Conservation (phyloP, 2,329 filamentous ascomycete species). For the Fusarium sp. region DNA sequence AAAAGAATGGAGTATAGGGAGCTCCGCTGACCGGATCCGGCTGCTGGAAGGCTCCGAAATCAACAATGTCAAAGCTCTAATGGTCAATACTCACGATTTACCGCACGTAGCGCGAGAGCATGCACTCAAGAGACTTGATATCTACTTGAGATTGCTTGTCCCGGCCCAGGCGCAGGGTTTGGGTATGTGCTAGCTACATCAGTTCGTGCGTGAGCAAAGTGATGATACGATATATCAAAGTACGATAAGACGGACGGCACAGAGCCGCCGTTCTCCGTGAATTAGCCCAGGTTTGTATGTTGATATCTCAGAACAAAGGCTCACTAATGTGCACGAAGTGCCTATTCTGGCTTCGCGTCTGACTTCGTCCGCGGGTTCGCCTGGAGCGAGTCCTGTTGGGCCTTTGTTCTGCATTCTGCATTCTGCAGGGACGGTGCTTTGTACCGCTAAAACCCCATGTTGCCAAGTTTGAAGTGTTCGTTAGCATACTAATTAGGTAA, state of each 20-base stretch:
- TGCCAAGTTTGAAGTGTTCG: slow-evolving; percentile 39
- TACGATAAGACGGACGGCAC: slow-evolving; percentile 13
- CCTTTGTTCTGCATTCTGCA: slow-evolving; percentile 21
- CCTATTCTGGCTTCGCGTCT: slow-evolving; percentile 34
- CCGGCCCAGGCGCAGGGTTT: not conserved
- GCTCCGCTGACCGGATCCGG: slow-evolving; percentile 36
- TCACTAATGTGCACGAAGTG: slow-evolving; percentile 31
- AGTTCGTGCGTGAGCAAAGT: not conserved
- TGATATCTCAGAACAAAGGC: not conserved
- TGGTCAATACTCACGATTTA: not conserved
- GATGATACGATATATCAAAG: not conserved
- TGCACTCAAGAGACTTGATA: not conserved
- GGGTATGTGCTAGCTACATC: too few relatives aligned
- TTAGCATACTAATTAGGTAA: slow-evolving; percentile 42
- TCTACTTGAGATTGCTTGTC: not conserved
- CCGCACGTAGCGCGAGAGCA: not conserved
- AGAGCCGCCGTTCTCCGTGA: slow-evolving; percentile 12
- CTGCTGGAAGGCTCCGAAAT: slow-evolving; percentile 17
- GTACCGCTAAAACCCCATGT: slow-evolving; percentile 29
- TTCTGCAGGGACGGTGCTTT: slow-evolving; percentile 37
- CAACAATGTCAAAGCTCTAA: not conserved
- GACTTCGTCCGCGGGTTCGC: not conserved
- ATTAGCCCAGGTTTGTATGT: not conserved
- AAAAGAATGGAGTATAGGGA: slow-evolving; percentile 30
- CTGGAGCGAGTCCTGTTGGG: not conserved